Percentiles rank a stretch among this genome's conserved stretches.
These are phyloP conservation scores for Hypoxylon sp. DNA, from an alignment of 2,329 filamentous ascomycete species.

Conservation along the genomic window DNA sequence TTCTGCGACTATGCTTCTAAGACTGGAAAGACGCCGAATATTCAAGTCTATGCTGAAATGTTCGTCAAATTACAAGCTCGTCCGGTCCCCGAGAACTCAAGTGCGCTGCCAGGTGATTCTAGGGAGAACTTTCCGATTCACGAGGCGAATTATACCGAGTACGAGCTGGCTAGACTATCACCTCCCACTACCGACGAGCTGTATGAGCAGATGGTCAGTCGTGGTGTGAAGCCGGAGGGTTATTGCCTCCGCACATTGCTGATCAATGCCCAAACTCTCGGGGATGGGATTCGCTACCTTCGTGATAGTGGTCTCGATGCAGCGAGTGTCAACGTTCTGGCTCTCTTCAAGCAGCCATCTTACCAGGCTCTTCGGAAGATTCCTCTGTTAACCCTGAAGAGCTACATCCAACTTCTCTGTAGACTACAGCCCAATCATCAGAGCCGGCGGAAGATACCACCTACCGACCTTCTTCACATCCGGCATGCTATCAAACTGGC, in stretches of 20 bases:
- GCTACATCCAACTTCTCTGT: constrained; percentile 62
- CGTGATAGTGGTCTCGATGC: constrained; percentile 50
- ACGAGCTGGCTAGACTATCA: constrained; percentile 67
- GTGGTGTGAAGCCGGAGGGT: constrained; percentile 57
- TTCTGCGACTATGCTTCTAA: constrained; percentile 37
- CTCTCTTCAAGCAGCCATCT: constrained; percentile 28
- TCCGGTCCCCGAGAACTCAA: constrained; percentile 39
- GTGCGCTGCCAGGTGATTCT: constrained; percentile 65
- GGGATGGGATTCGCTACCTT: constrained; percentile 59
- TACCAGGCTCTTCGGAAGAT: constrained; percentile 41
- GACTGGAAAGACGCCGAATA: constrained; percentile 44
- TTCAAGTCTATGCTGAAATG: constrained; percentile 67
- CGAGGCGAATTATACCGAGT: constrained; percentile 66
- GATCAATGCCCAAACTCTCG: constrained; percentile 56
- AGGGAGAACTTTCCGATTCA: constrained; percentile 63
- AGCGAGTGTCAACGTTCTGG: constrained; percentile 31
- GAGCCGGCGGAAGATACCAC: constrained; percentile 30
- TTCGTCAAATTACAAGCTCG: constrained; percentile 62
- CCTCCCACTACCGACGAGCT: constrained; percentile 67
- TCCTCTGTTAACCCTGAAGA: constrained; percentile 52
- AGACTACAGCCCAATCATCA: constrained; percentile 47
- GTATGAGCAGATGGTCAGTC: constrained; percentile 64
- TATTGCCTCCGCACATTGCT: constrained; percentile 65
- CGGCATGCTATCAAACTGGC: constrained; percentile 49
- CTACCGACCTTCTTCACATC: constrained; percentile 38